Conservation (phyloP, 2,329 filamentous ascomycete species). For the Microthyrium microscopicum region DNA sequence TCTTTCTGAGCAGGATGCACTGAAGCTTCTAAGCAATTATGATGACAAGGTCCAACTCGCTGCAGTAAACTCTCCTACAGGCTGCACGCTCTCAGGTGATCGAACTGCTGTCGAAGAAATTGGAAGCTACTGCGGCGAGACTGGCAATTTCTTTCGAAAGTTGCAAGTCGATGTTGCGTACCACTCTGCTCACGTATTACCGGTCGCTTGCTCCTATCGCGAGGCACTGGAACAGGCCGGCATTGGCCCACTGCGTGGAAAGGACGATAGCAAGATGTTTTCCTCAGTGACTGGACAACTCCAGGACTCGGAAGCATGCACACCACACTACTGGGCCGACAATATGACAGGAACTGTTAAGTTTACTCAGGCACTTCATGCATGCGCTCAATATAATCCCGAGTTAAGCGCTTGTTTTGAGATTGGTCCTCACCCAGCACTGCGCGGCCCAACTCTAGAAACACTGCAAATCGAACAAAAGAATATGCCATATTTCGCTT, state of each 20-base stretch:
- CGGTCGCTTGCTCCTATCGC: slow-evolving; percentile 13
- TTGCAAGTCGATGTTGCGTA: slow-evolving; percentile 28
- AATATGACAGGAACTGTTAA: slow-evolving; percentile 1
- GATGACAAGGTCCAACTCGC: slow-evolving; percentile 11
- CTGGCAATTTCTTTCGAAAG: slow-evolving; percentile 22
- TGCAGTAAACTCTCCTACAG: slow-evolving; percentile 23
- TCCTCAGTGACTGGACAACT: slow-evolving; percentile 3
- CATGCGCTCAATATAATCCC: too few relatives aligned
- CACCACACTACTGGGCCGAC: slow-evolving; percentile 1
- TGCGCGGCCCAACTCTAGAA: slow-evolving; percentile 12
- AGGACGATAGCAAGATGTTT: background rate
- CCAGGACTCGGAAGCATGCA: background rate
- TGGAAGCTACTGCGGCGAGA: slow-evolving; percentile 16
- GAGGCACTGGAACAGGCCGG: too few relatives aligned
- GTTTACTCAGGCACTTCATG: too few relatives aligned
- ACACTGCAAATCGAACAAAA: too few relatives aligned
- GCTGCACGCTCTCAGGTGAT: slow-evolving; percentile 30
- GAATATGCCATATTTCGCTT: too few relatives aligned
- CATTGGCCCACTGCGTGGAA: background rate
- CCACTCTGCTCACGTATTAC: slow-evolving; percentile 26
- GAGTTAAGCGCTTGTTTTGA: too few relatives aligned
- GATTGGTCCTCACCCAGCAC: slow-evolving; percentile 10
- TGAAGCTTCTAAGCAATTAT: background rate
- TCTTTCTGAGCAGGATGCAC: slow-evolving; percentile 9
- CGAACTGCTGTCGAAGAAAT: slow-evolving; percentile 18